Conservation (phyloP, 192 early-diverging fungal genomes). For the Entomortierella chlamydospora region DNA sequence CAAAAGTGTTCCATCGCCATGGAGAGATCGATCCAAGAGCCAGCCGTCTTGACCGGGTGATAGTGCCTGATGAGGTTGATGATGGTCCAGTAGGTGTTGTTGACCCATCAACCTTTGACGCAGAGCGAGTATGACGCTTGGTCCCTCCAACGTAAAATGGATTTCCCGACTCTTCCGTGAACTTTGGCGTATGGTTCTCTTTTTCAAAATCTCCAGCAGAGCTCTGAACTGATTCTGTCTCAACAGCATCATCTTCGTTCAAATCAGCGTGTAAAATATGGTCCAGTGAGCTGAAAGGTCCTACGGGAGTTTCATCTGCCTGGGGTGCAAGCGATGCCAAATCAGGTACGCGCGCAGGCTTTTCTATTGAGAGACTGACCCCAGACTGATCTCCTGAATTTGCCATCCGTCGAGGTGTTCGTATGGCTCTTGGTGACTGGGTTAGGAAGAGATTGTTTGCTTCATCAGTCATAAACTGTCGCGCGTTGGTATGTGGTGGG, state of each 20-base stretch:
- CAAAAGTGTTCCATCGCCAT: conserved; percentile 44
- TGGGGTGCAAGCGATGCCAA: background rate
- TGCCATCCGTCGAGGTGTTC: conserved; percentile 18
- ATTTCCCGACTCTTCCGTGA: conserved; percentile 13
- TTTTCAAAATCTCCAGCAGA: conserved; percentile 19
- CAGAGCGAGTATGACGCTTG: background rate
- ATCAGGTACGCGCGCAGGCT: background rate
- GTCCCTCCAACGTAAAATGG: conserved; percentile 17
- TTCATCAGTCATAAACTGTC: conserved; percentile 19
- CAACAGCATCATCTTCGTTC: conserved; percentile 26
- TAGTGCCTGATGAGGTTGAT: conserved; percentile 5
- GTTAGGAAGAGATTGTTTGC: conserved; percentile 30
- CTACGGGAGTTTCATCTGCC: background rate
- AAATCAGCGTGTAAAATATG: background rate
- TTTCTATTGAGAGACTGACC: background rate
- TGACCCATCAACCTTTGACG: conserved; percentile 14
- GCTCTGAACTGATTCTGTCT: conserved; percentile 31
- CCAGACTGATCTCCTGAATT: background rate
- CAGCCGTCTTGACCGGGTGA: conserved; percentile 28
- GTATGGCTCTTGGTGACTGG: conserved; percentile 19
- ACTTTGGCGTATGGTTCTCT: conserved; percentile 40
- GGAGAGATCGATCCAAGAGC: conserved; percentile 41
- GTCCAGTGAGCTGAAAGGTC: background rate
- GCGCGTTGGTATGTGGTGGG: conserved; percentile 5
- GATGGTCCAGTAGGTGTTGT: conserved; percentile 26